A percentile compares a stretch with the other conserved stretches of the same genome.
These are phyloP conservation scores for Penicillium lagena DNA, from an alignment of 495 filamentous ascomycete genomes.

Conservation along the genomic window DNA sequence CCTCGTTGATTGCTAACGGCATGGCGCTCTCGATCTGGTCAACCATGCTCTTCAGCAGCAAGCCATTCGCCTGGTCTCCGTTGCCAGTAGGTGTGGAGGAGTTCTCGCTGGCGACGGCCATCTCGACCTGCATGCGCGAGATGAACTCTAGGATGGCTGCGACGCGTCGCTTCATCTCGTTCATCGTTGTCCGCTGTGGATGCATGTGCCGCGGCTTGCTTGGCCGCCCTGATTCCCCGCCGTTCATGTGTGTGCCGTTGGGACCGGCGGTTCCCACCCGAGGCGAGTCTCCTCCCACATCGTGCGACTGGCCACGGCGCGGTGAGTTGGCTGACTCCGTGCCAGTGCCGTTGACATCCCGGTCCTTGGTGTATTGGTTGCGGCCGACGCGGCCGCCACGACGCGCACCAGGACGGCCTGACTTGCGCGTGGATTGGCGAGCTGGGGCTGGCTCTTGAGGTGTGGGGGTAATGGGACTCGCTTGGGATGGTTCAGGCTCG, in stretches of 20 bases:
- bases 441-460: slow-evolving; percentile 35
- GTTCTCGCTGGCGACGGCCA: slow-evolving; percentile 52
- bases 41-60: slow-evolving; percentile 26
- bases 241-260: slow-evolving; percentile 33
- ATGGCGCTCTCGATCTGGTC: slow-evolving; percentile 29
- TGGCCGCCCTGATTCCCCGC: slow-evolving; percentile 41
- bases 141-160: slow-evolving; percentile 85
- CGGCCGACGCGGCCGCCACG: slow-evolving; percentile 66
- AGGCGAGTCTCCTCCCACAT: slow-evolving; percentile 42
- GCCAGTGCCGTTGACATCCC: slow-evolving; percentile 54
- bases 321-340: slow-evolving; percentile 47
- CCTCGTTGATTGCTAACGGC: slow-evolving; percentile 21
- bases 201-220: slow-evolving; percentile 55
- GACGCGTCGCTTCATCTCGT: slow-evolving; percentile 84
- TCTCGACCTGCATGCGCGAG: slow-evolving; percentile 80
- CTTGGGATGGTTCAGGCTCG: slow-evolving; percentile 38
- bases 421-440: slow-evolving; percentile 56
- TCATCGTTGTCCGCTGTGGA: slow-evolving; percentile 65
- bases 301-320: slow-evolving; percentile 59
- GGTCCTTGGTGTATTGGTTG: slow-evolving; percentile 81
- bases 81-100: slow-evolving; percentile 31
- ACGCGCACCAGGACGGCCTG: slow-evolving; percentile 55
- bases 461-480: slow-evolving; percentile 49
- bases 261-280: slow-evolving; percentile 23
- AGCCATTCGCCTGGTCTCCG: slow-evolving; percentile 29